Evolutionary conservation across 805 yeast genomes (phyloP).

Genomic region (Sugiyamaella valdiviana): DNA sequence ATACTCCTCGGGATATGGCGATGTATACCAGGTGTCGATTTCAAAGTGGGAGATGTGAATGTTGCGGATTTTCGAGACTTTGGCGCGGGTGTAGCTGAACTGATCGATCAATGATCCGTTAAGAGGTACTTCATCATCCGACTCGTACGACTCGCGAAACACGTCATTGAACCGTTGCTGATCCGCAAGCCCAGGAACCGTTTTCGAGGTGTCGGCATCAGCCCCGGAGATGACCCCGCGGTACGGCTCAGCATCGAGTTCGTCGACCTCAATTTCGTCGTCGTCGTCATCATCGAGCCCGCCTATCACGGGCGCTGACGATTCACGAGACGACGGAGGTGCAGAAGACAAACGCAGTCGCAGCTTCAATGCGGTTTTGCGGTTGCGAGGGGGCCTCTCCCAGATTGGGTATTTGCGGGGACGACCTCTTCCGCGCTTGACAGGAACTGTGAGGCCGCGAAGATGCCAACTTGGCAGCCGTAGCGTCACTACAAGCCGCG

Average conservation of each 20-base stretch:
- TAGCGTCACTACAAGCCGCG: background rate
- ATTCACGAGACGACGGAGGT: background rate
- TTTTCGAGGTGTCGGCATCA: slow-evolving; percentile 53
- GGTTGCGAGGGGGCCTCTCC: slow-evolving; percentile 4
- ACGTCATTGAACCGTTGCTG: slow-evolving; percentile 41
- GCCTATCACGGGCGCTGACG: background rate
- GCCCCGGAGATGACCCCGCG: slow-evolving; percentile 56
- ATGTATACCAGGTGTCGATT: slow-evolving; percentile 85
- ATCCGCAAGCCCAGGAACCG: slow-evolving; percentile 54
- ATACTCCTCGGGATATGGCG: slow-evolving; percentile 89
- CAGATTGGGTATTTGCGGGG: background rate
- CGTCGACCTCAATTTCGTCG: slow-evolving; percentile 1
- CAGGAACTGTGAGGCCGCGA: background rate
- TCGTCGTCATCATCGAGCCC: slow-evolving; percentile 1
- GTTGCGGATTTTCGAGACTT: slow-evolving; percentile 43
- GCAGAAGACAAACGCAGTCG: slow-evolving; percentile 2
- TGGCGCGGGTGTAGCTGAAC: slow-evolving; percentile 6
- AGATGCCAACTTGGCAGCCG: background rate
- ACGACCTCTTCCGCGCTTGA: background rate
- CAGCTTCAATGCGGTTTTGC: slow-evolving; percentile 4
- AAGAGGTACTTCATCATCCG: background rate
- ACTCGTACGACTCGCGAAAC: background rate
- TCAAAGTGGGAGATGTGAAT: slow-evolving; percentile 68
- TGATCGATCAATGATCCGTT: background rate
- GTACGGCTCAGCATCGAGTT: slow-evolving; percentile 43